Evolutionary conservation across 2,329 filamentous ascomycete genomes (phyloP), one percentile per base, ranked within the genome.

Genomic region (Waltergamsia citrina): DNA sequence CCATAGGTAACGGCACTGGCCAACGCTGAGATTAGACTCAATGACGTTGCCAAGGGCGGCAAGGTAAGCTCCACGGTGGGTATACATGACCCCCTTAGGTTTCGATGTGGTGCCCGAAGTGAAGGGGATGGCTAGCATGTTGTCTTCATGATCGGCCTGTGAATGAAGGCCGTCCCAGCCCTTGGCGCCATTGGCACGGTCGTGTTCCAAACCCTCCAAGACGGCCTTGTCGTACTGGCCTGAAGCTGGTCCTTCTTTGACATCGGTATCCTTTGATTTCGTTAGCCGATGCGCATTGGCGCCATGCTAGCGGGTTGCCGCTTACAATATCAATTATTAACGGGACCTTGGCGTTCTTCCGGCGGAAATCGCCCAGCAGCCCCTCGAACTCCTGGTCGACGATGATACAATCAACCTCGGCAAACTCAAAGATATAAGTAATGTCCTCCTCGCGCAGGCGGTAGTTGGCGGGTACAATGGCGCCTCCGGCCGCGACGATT

Each of bases 41-140:
- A 96, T 75, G 1, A 96, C 66, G 53, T 96, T 96, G 9, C 67
- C 88, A 44, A 95, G 51, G 0, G 86, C 69, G 1, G 86, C 90
- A 10, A 98, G 68, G 51, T 96, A 98, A 7, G 77, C 78, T 4
- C 88, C 84, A 30, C 92, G 74, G 55, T 96, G 85, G 2, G 86
- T 95, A 51, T 83, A 95, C 36, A 94, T 78, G 4, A 95, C 90
- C 5, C 92, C 92, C 56, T 98, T 96, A 2, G 92, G 92, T 20
- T 74, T 69, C 1, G 88, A 87, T 0, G 92, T 96, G 1, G 92
- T 96, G 4, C 90, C 90, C 19, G 83, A 92, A 0, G 92, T 98
- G 55, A 96, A 96, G 2, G 90, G 85, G 36, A 98, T 76, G 4
- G 88, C 86, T 40, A 96, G 71, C 45, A 85, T 71, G 39, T 77